phyloP scores from a whole-genome alignment of 1,284 basidiomycete species.

The Sphaerobolus stellatus region DNA sequence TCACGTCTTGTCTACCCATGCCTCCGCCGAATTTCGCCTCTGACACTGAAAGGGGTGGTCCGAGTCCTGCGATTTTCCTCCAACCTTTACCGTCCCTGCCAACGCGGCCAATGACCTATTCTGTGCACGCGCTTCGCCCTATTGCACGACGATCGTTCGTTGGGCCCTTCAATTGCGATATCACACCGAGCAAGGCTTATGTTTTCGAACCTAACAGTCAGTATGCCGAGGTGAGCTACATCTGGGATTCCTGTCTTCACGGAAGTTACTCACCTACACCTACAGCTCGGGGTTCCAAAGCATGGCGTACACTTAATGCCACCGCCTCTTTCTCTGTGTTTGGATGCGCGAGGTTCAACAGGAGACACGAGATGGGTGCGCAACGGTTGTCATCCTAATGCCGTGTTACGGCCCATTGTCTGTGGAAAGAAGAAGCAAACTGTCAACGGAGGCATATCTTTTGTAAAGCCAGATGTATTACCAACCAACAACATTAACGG shows the following conservation, averaged over 20 bases:
- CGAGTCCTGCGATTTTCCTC: slow-evolving; percentile 35
- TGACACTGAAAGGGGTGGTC: background rate
- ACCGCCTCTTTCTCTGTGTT: slow-evolving; percentile 75
- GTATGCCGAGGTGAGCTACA: slow-evolving; percentile 58
- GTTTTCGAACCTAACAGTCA: slow-evolving; percentile 66
- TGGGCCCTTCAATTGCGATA: slow-evolving; percentile 54
- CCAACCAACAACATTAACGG: too few species aligned
- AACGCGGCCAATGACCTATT: slow-evolving; percentile 49
- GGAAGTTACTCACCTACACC: background rate
- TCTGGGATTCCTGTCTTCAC: background rate
- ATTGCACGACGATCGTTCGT: slow-evolving; percentile 51
- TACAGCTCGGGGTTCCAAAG: slow-evolving; percentile 56
- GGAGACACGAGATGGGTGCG: slow-evolving; percentile 74
- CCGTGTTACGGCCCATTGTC: background rate
- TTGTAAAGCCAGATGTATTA: too few species aligned
- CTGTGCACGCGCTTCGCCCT: slow-evolving; percentile 47
- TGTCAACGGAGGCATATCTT: too few species aligned
- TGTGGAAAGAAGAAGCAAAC: background rate
- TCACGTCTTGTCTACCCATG: background rate
- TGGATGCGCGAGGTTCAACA: slow-evolving; percentile 84
- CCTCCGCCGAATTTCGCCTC: background rate
- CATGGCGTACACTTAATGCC: slow-evolving; percentile 81
- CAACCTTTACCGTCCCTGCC: slow-evolving; percentile 31
- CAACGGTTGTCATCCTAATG: slow-evolving; percentile 69
- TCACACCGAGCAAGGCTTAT: slow-evolving; percentile 62